A percentile compares a stretch with the other conserved stretches of the same genome.
Evolutionary conservation across 208 protist species (phyloP).

Genomic region (Leishmania turanica): DNA sequence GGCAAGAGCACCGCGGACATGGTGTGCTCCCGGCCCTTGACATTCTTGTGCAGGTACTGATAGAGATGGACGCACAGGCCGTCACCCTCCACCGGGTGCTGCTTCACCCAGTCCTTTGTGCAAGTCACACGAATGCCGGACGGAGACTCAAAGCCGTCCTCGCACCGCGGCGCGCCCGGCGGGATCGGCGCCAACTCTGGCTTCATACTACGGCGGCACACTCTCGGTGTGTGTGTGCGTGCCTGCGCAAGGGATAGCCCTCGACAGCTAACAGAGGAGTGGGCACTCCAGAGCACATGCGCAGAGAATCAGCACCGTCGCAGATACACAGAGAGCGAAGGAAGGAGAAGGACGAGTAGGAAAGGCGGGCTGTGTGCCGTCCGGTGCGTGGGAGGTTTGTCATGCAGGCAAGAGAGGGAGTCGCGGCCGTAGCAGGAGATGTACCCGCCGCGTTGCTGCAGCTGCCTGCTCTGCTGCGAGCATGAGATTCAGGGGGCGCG

Average conservation of each 20-base stretch:
- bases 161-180: constrained; percentile 50
- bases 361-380: not conserved
- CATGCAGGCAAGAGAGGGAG: not conserved
- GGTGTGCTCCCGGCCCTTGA: constrained; percentile 73
- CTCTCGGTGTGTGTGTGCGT: not conserved
- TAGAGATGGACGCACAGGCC: constrained; percentile 82
- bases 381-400: not conserved
- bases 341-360: not conserved
- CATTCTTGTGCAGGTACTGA: constrained; percentile 86
- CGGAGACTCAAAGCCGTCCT: constrained; percentile 50
- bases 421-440: not conserved
- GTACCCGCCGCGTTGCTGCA: not conserved
- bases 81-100: constrained; percentile 86
- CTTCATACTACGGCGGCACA: constrained; percentile 5
- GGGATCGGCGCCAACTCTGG: constrained; percentile 27
- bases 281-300: not conserved
- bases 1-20: constrained; percentile 71
- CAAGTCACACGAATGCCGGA: constrained; percentile 72
- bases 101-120: constrained; percentile 72
- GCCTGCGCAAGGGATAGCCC: not conserved
- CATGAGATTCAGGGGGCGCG: not conserved
- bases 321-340: not conserved
- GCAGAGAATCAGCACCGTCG: not conserved
- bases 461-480: not conserved
- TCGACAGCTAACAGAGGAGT: not conserved